A percentile compares a stretch with the other conserved stretches of the same genome.
These are phyloP conservation scores for Anisodus acutangulus DNA, from an alignment of 257 asterid species.

Conservation along the genomic window DNA sequence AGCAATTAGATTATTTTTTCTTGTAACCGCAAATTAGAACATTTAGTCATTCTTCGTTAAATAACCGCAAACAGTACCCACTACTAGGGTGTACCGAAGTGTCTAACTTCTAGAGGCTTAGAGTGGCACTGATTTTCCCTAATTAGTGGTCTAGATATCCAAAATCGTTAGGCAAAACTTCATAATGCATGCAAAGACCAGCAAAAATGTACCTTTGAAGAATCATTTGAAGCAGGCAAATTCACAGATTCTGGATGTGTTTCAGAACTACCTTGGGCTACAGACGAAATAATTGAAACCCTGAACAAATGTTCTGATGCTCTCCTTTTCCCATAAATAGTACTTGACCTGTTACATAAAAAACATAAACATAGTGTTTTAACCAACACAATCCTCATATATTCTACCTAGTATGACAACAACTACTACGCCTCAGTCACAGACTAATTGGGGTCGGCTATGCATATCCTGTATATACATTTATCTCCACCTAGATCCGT, in stretches of 20 bases:
- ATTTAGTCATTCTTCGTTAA: background rate
- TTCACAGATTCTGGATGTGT: conserved; percentile 41
- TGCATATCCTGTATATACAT: background rate
- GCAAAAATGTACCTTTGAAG: conserved; percentile 45
- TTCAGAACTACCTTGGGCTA: conserved; percentile 49
- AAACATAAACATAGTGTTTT: background rate
- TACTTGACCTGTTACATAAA: conserved; percentile 49
- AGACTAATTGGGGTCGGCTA: background rate
- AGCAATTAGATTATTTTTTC: background rate
- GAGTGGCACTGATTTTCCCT: too few species aligned
- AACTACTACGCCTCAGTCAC: background rate
- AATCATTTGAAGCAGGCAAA: conserved; percentile 46
- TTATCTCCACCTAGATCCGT: background rate
- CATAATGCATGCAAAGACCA: background rate
- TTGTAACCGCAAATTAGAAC: background rate
- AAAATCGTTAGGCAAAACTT: background rate
- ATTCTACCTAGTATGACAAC: background rate
- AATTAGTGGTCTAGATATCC: background rate
- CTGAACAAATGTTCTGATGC: conserved; percentile 35
- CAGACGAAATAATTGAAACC: conserved; percentile 52
- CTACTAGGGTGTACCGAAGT: too few species aligned
- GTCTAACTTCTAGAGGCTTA: too few species aligned
- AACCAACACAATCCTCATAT: background rate
- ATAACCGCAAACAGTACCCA: background rate
- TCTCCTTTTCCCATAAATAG: conserved; percentile 42